Percentiles rank a stretch among this genome's conserved stretches.
Evolutionary conservation across 1,284 basidiomycete species (phyloP).

Genomic region (Puccinia brachypodii): DNA sequence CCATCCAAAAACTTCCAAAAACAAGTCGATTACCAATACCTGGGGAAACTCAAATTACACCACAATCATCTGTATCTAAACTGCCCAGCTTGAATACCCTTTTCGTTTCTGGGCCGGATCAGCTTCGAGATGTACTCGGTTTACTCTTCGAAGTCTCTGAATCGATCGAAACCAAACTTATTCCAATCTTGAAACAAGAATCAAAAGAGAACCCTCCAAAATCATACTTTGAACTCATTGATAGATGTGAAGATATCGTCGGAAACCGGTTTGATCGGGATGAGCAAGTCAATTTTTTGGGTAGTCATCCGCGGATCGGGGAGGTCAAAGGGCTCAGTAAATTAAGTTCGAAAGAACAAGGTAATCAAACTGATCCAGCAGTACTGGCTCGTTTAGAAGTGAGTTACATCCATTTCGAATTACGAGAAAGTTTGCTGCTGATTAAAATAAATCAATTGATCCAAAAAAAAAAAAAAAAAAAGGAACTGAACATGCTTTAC

Average conservation of each 20-base stretch:
- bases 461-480: background rate
- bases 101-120: background rate
- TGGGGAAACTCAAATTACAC: background rate
- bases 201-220: slow-evolving; percentile 52
- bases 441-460: background rate
- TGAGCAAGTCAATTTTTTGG: slow-evolving; percentile 70
- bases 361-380: slow-evolving; percentile 55
- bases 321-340: slow-evolving; percentile 69
- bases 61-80: no score
- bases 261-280: slow-evolving; percentile 63
- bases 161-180: slow-evolving; percentile 29
- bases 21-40: background rate
- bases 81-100: slow-evolving; percentile 16
- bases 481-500: slow-evolving; percentile 70
- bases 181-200: slow-evolving; percentile 62
- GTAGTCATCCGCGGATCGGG: slow-evolving; percentile 83
- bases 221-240: slow-evolving; percentile 67
- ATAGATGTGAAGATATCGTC: slow-evolving; percentile 64
- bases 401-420: slow-evolving; percentile 13
- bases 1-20: background rate
- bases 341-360: slow-evolving; percentile 76
- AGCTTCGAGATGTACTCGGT: slow-evolving; percentile 5
- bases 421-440: no score
- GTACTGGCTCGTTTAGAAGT: slow-evolving; percentile 53
- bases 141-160: slow-evolving; percentile 44